Conservation (phyloP, 805 yeast species). For the Grigorovia humatica region DNA sequence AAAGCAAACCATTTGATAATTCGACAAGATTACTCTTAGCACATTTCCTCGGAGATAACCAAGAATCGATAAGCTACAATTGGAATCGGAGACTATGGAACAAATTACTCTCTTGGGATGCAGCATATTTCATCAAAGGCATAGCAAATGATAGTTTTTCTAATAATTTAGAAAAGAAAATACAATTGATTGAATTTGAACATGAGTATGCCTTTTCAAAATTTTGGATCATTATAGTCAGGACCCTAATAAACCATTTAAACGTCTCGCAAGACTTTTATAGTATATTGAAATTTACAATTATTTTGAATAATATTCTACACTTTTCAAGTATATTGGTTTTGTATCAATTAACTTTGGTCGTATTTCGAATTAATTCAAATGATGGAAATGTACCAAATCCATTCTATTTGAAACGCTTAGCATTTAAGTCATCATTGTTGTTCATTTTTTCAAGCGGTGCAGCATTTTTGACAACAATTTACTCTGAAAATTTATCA, state of each 20-base stretch:
- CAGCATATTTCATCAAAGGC: conserved; percentile 56
- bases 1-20: conserved; percentile 22
- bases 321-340: conserved; percentile 43
- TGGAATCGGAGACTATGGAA: conserved; percentile 31
- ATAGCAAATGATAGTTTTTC: conserved; percentile 28
- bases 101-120: conserved; percentile 72
- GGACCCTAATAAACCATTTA: not conserved
- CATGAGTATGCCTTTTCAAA: conserved; percentile 88
- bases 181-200: conserved; percentile 45
- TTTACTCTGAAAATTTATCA: conserved; percentile 70
- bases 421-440: conserved; percentile 32
- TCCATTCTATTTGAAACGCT: conserved; percentile 5
- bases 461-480: conserved; percentile 63
- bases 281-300: conserved; percentile 36
- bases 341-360: conserved; percentile 39
- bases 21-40: not conserved
- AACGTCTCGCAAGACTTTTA: conserved; percentile 29
- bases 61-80: conserved; percentile 1
- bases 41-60: conserved; percentile 1
- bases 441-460: conserved; percentile 61
- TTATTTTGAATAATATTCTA: conserved; percentile 40
- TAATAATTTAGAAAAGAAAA: not conserved
- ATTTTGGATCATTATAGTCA: conserved; percentile 53
- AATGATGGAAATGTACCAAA: conserved; percentile 4
- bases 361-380: conserved; percentile 16